These are phyloP conservation scores for Passalora sequoiae DNA, from an alignment of 2,329 filamentous ascomycete species.

Conservation along the genomic window DNA sequence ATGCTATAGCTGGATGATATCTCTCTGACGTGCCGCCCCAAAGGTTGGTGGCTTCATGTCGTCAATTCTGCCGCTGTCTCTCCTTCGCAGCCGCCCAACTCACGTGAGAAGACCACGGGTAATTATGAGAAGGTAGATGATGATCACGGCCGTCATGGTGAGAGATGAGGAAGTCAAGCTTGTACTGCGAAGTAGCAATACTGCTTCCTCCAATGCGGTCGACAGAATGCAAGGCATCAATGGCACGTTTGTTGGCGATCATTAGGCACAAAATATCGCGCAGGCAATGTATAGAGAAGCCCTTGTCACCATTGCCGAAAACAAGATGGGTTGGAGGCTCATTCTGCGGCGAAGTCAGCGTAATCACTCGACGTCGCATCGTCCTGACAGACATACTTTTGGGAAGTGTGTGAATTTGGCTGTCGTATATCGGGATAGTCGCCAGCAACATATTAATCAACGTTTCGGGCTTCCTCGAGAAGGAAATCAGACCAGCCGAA, in stretches of 20 bases:
- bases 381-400: no score
- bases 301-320: constrained; percentile 19
- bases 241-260: constrained; percentile 28
- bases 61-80: not conserved
- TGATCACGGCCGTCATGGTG: constrained; percentile 11
- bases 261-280: constrained; percentile 28
- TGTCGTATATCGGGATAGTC: no score
- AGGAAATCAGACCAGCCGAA: no score
- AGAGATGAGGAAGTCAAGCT: not conserved
- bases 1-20: constrained; percentile 1
- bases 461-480: no score
- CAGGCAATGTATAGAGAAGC: constrained; percentile 25
- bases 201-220: constrained; percentile 16
- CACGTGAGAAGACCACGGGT: constrained; percentile 1
- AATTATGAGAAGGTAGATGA: constrained; percentile 12
- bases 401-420: no score
- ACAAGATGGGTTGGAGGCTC: constrained; percentile 34
- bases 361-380: no score
- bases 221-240: constrained; percentile 27
- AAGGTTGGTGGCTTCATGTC: no score
- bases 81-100: not conserved
- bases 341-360: constrained; percentile 1
- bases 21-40: no score
- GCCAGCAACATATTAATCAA: no score
- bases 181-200: not conserved